phyloP scores from a whole-genome alignment of 805 yeast species.

The Peterozyma toletana region DNA sequence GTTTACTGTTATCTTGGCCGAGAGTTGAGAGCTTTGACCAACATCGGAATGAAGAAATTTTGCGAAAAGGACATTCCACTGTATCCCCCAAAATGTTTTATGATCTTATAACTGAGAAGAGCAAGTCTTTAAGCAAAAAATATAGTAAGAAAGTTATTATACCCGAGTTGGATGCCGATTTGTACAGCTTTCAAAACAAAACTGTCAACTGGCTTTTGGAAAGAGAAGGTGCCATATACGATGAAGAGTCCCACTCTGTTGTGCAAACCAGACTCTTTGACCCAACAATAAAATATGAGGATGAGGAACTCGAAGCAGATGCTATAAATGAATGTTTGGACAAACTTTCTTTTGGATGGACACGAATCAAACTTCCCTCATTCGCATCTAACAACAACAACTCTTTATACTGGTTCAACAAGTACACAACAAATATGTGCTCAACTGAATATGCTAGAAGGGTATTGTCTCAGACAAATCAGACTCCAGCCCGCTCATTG shows the following conservation, averaged over 20 bases:
- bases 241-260: constrained; percentile 19
- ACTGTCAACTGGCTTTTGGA: constrained; percentile 51
- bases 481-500: constrained; percentile 46
- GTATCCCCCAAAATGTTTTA: constrained; percentile 36
- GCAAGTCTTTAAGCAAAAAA: constrained; percentile 11
- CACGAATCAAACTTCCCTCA: constrained; percentile 13
- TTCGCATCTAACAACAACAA: constrained; percentile 1
- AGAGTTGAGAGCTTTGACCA: neutral
- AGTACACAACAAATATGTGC: constrained; percentile 40
- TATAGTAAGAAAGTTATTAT: constrained; percentile 17
- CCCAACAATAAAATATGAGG: constrained; percentile 3
- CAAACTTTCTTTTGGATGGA: constrained; percentile 49
- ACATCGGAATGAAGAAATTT: neutral
- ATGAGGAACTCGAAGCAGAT: constrained; percentile 12
- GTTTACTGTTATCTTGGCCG: neutral
- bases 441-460: constrained; percentile 22
- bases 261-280: constrained; percentile 15
- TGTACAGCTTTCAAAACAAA: constrained; percentile 44
- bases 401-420: constrained; percentile 36
- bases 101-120: constrained; percentile 38
- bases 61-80: neutral
- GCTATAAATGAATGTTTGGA: constrained; percentile 27
- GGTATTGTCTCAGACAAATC: constrained; percentile 13
- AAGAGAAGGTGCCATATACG: constrained; percentile 38
- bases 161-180: constrained; percentile 34